phyloP scores from a whole-genome alignment of 2,329 filamentous ascomycete species.

The Clathrospora elynae region DNA sequence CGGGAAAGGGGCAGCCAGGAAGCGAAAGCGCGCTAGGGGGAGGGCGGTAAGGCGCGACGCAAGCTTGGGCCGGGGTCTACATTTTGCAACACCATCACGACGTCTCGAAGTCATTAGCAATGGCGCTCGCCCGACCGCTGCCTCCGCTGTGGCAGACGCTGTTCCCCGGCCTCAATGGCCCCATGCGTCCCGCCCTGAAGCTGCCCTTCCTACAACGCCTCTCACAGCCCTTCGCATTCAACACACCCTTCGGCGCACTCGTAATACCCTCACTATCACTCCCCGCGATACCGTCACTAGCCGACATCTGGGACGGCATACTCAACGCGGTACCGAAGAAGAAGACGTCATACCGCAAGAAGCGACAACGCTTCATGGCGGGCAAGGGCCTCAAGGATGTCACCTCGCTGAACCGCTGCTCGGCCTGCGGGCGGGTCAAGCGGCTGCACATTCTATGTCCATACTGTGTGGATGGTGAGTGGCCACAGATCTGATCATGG shows the following conservation, averaged over 20 bases:
- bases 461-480: constrained; percentile 80
- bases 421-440: constrained; percentile 85
- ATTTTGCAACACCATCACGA: constrained; percentile 37
- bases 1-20: constrained; percentile 50
- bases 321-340: constrained; percentile 95
- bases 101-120: constrained; percentile 22
- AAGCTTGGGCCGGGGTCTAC: constrained; percentile 34
- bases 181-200: constrained; percentile 46
- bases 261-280: constrained; percentile 58
- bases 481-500: background rate
- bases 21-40: constrained; percentile 45
- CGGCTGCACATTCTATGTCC: constrained; percentile 87
- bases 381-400: constrained; percentile 95
- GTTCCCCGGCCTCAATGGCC: constrained; percentile 57
- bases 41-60: constrained; percentile 31
- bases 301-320: constrained; percentile 91
- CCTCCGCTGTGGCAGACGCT: constrained; percentile 57
- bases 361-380: constrained; percentile 89
- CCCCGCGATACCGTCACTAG: constrained; percentile 54
- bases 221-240: constrained; percentile 60
- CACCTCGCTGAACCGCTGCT: constrained; percentile 83
- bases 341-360: constrained; percentile 97
- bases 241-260: constrained; percentile 62
- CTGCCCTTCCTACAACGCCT: constrained; percentile 53
- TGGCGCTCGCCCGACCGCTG: constrained; percentile 50